Evolutionary conservation across 164 flowering plant genomes (phyloP).

Genomic region (Sedum album): DNA sequence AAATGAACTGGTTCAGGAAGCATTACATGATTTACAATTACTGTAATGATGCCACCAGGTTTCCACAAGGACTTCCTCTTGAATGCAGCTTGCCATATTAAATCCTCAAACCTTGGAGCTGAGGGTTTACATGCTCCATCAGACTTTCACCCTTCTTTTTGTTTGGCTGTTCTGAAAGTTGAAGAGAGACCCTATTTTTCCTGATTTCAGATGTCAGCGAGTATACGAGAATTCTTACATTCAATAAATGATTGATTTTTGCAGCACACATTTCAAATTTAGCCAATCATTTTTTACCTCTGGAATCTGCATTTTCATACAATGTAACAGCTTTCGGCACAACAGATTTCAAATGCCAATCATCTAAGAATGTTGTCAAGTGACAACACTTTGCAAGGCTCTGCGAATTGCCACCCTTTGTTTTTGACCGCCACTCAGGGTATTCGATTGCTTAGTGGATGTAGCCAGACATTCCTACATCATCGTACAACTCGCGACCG

Average conservation of each 20-base stretch:
- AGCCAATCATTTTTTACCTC: background rate
- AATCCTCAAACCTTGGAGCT: background rate
- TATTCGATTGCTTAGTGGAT: slow-evolving; percentile 13
- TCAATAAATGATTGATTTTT: background rate
- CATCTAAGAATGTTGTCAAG: slow-evolving; percentile 93
- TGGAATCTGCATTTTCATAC: background rate
- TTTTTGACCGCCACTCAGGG: slow-evolving; percentile 98
- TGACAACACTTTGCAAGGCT: slow-evolving; percentile 73
- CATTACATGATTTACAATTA: slow-evolving; percentile 7
- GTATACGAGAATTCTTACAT: background rate
- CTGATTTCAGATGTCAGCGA: background rate
- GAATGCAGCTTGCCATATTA: slow-evolving; percentile 6
- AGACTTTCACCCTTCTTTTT: background rate
- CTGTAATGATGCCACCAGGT: slow-evolving; percentile 6
- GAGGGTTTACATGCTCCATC: background rate
- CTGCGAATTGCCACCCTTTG: slow-evolving; percentile 96
- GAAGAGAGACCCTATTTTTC: background rate
- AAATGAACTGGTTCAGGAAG: slow-evolving; percentile 7
- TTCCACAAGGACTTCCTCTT: slow-evolving; percentile 7
- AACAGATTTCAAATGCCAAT: too few relatives aligned
- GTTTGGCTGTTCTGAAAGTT: background rate
- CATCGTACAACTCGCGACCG: too few relatives aligned
- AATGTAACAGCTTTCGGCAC: background rate
- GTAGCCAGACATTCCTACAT: too few relatives aligned
- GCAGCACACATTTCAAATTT: background rate